A percentile compares a stretch with the other conserved stretches of the same genome.
phyloP scores from a whole-genome alignment of 2,329 filamentous ascomycete species.

The Fusarium pseudocircinatum region DNA sequence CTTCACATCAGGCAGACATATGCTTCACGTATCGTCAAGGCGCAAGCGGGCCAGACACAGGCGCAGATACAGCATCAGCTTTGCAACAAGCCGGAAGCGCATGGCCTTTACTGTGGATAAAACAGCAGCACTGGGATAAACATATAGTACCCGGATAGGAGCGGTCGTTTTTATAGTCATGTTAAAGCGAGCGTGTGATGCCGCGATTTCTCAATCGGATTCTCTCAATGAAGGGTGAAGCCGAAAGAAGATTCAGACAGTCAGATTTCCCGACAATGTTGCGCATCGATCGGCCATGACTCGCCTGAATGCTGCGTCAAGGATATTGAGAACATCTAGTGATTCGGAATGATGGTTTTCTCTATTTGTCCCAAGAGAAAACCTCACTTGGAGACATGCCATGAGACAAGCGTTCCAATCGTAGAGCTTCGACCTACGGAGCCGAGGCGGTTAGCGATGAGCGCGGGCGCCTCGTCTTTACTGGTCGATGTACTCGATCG shows the following conservation, averaged over 20 bases:
- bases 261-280: neutral
- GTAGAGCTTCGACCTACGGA: neutral
- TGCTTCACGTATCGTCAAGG: neutral
- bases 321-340: neutral
- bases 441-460: neutral
- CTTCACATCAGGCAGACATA: neutral
- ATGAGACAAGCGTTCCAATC: too few relatives aligned
- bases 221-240: neutral
- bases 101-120: neutral
- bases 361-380: neutral
- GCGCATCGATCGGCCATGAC: too few relatives aligned
- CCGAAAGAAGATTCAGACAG: neutral
- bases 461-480: neutral
- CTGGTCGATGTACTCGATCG: neutral
- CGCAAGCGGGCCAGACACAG: neutral
- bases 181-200: neutral
- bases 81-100: neutral
- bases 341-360: neutral
- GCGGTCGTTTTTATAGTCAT: neutral
- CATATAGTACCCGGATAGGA: too few relatives aligned
- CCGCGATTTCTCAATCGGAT: neutral
- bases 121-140: too few relatives aligned
- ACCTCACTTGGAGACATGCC: neutral
- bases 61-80: neutral
- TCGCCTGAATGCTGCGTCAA: neutral